A percentile compares a stretch with the other conserved stretches of the same genome.
Evolutionary conservation across 2,329 filamentous ascomycete species (phyloP).

Genomic region (Nectriaceae sp.): DNA sequence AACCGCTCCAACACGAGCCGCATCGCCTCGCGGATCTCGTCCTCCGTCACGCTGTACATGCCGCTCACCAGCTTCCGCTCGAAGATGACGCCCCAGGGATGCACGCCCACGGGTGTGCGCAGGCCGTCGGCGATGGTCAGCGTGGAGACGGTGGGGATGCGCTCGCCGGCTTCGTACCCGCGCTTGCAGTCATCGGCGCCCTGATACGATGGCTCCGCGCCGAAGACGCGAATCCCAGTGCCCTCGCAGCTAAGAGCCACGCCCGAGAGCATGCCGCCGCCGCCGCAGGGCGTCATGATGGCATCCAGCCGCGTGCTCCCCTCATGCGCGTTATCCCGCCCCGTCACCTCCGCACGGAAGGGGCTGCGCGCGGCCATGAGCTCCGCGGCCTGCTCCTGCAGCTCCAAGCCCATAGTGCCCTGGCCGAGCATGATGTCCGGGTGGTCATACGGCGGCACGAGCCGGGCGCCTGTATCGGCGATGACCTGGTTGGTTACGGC

Average conservation of each 20-base stretch:
- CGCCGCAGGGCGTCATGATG: constrained; percentile 82
- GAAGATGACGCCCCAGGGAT: constrained; percentile 78
- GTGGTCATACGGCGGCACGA: constrained; percentile 92
- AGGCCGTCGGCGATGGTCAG: constrained; percentile 89
- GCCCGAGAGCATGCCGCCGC: constrained; percentile 85
- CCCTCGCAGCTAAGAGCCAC: constrained; percentile 75
- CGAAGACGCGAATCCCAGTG: constrained; percentile 77
- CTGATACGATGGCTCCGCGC: constrained; percentile 79
- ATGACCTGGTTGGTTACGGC: constrained; percentile 72
- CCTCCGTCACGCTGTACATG: constrained; percentile 75
- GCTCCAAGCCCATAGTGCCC: constrained; percentile 84
- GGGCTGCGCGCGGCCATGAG: constrained; percentile 43
- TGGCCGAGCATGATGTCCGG: constrained; percentile 90
- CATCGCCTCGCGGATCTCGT: constrained; percentile 78
- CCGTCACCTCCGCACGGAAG: constrained; percentile 20
- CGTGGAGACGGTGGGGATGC: constrained; percentile 69
- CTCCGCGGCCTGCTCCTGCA: constrained; percentile 70
- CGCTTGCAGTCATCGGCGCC: constrained; percentile 82
- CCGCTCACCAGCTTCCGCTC: constrained; percentile 68
- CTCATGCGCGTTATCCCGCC: constrained; percentile 18
- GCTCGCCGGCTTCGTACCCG: constrained; percentile 63
- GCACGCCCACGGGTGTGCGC: constrained; percentile 75
- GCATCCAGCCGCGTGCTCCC: constrained; percentile 55
- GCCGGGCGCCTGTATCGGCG: constrained; percentile 69
- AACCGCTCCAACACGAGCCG: constrained; percentile 79